These are phyloP conservation scores for Alternaria rosae DNA, from an alignment of 2,329 filamentous ascomycete genomes.

Conservation along the genomic window DNA sequence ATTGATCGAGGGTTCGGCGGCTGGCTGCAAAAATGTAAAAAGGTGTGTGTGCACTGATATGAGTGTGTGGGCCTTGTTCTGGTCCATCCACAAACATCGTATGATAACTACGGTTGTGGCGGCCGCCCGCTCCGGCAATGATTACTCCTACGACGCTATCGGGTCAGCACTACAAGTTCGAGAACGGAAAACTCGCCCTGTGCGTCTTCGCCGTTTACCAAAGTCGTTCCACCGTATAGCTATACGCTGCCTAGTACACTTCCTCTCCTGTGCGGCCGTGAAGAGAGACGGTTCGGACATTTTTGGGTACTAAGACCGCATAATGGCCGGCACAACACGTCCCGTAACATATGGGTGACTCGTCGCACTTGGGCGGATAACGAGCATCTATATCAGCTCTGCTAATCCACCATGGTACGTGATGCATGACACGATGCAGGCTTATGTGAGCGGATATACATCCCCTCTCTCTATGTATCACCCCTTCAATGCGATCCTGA, in stretches of 20 bases:
- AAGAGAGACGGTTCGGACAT: not conserved
- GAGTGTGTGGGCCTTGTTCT: not conserved
- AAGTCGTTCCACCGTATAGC: not conserved
- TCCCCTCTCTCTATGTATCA: not conserved
- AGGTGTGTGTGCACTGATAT: conserved; percentile 2
- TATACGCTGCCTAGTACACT: not conserved
- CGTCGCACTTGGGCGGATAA: not conserved
- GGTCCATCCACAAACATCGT: not conserved
- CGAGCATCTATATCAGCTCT: not conserved
- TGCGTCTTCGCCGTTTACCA: not conserved
- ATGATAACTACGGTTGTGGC: conserved; percentile 5
- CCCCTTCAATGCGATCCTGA: not conserved
- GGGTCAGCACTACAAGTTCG: not conserved
- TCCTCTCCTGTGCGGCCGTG: not conserved
- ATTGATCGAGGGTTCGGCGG: not conserved
- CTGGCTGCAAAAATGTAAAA: not conserved
- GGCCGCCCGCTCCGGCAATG: not conserved
- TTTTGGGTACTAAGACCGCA: not conserved
- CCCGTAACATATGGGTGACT: not conserved
- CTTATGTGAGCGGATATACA: not conserved
- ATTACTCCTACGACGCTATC: not conserved
- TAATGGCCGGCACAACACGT: conserved; percentile 2
- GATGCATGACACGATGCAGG: conserved; percentile 2
- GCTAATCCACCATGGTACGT: not conserved
- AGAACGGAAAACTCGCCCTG: not conserved